Percentiles rank a stretch among this genome's conserved stretches.
Evolutionary conservation across 2,329 filamentous ascomycete species (phyloP).

Genomic region (Aspergillaceae sp.): DNA sequence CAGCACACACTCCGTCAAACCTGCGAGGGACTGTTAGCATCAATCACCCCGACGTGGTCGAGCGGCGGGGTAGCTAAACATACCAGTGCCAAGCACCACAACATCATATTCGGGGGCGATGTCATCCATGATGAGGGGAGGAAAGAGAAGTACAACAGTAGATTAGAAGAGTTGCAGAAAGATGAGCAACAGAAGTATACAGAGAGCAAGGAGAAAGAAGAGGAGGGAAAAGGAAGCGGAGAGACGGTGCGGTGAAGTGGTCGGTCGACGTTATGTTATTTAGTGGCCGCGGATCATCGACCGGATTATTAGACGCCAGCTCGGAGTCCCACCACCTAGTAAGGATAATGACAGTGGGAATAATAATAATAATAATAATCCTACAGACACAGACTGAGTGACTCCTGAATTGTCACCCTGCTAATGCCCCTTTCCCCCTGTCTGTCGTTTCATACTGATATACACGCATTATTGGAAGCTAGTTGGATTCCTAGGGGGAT

Average conservation of each 20-base stretch:
- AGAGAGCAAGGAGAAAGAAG: constrained; percentile 4
- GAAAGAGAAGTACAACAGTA: constrained; percentile 4
- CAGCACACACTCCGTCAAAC: constrained; percentile 96
- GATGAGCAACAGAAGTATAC: constrained; percentile 1
- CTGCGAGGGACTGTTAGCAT: constrained; percentile 41
- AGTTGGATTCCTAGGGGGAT: not conserved
- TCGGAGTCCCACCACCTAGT: too few relatives aligned
- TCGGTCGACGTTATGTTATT: not conserved
- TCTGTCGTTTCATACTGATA: not conserved
- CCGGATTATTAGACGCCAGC: constrained; percentile 2
- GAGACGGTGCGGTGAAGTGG: constrained; percentile 5
- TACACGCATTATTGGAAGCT: not conserved
- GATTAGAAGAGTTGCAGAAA: constrained; percentile 8
- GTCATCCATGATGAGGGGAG: constrained; percentile 66
- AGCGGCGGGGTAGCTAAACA: constrained; percentile 36
- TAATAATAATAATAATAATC: not conserved
- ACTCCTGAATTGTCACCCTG: not conserved
- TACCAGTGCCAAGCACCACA: constrained; percentile 95
- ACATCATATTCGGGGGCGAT: constrained; percentile 98
- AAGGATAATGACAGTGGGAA: not conserved
- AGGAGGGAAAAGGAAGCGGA: constrained; percentile 13
- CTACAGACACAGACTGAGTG: not conserved
- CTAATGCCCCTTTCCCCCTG: not conserved
- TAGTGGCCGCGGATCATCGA: constrained; percentile 13
- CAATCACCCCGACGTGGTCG: constrained; percentile 7